A percentile compares a stretch with the other conserved stretches of the same genome.
phyloP scores from a whole-genome alignment of 2,329 filamentous ascomycete genomes.

The Cladosporium sp. region DNA sequence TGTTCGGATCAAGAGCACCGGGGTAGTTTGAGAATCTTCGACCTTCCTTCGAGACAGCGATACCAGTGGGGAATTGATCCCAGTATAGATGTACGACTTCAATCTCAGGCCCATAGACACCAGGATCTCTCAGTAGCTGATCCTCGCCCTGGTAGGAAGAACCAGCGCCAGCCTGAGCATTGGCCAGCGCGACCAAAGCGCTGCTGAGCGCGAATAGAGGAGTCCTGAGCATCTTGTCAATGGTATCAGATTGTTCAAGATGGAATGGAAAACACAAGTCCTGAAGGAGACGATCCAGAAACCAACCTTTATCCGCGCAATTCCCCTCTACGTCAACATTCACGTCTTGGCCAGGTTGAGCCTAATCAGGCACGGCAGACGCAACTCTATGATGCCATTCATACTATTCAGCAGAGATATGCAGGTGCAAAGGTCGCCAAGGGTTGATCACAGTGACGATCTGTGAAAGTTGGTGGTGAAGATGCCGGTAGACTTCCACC shows the following conservation, averaged over 20 bases:
- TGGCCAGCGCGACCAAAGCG: conserved; percentile 3
- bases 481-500: neutral
- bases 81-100: conserved; percentile 54
- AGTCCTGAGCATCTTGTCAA: neutral
- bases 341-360: neutral
- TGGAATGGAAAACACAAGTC: too few species aligned
- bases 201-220: conserved; percentile 4
- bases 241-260: neutral
- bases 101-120: conserved; percentile 44
- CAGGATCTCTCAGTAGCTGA: conserved; percentile 36
- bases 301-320: conserved; percentile 2
- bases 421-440: conserved; percentile 1
- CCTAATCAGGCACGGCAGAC: conserved; percentile 4
- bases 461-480: neutral
- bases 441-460: conserved; percentile 3
- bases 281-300: neutral
- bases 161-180: conserved; percentile 15
- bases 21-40: conserved; percentile 57
- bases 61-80: conserved; percentile 53
- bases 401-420: neutral
- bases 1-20: conserved; percentile 49
- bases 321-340: conserved; percentile 8
- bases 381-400: conserved; percentile 6
- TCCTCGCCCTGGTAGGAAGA: neutral
- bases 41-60: conserved; percentile 53